Conservation (phyloP, 306 rosid genomes). For the Quillaja saponaria region DNA sequence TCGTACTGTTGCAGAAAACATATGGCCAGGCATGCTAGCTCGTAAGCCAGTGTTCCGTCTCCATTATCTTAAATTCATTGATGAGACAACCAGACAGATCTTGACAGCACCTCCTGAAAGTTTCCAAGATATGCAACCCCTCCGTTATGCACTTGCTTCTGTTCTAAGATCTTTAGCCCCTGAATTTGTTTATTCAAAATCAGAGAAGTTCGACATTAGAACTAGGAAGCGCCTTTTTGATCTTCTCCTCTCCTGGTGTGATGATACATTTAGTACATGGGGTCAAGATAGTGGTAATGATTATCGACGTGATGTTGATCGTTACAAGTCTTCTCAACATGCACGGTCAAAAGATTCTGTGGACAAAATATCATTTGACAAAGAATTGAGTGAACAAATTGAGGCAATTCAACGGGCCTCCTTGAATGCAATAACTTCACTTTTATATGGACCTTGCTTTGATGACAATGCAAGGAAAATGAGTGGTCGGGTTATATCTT, state of each 20-base stretch:
- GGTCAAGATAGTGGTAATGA: conserved; percentile 86
- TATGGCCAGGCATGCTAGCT: conserved; percentile 95
- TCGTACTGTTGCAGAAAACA: conserved; percentile 89
- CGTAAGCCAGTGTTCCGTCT: conserved; percentile 83
- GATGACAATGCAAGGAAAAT: conserved; percentile 99
- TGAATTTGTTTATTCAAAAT: conserved; percentile 92
- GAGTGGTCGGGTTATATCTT: conserved; percentile 94
- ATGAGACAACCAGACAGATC: conserved; percentile 73
- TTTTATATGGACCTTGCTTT: conserved; percentile 95
- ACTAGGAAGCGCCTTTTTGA: conserved; percentile 93
- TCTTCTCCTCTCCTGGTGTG: conserved; percentile 93
- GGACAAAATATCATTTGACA: conserved; percentile 92
- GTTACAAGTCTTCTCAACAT: conserved; percentile 97
- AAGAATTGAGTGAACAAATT: conserved; percentile 91
- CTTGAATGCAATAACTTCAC: conserved; percentile 97
- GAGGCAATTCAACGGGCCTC: conserved; percentile 99
- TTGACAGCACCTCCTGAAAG: conserved; percentile 68
- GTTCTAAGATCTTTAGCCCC: conserved; percentile 95
- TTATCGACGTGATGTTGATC: conserved; percentile 96
- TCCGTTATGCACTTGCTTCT: conserved; percentile 94
- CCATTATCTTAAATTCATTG: conserved; percentile 89
- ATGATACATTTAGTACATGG: conserved; percentile 80
- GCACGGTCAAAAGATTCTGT: conserved; percentile 95
- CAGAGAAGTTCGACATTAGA: conserved; percentile 91
- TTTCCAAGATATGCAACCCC: conserved; percentile 93